Percentiles rank a stretch among this genome's conserved stretches.
These are phyloP conservation scores for Spathaspora girioi DNA, from an alignment of 805 yeast species.

Conservation along the genomic window DNA sequence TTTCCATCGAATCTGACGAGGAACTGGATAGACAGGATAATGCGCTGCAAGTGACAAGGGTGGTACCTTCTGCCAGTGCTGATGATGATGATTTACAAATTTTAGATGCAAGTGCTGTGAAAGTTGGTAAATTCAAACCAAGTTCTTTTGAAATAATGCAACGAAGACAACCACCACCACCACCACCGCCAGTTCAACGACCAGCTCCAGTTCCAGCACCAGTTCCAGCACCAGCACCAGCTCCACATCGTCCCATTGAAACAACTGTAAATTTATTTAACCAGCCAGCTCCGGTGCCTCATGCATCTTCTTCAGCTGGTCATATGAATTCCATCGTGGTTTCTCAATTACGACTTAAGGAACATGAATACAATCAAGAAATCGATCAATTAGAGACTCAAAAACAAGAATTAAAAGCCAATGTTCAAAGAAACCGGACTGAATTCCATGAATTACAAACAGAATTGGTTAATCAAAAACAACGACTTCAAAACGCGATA, in stretches of 20 bases:
- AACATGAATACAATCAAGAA: not conserved
- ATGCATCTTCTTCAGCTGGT: slow-evolving; percentile 7
- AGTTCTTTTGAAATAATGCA: slow-evolving; percentile 16
- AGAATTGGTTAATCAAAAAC: not conserved
- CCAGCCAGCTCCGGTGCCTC: slow-evolving; percentile 28
- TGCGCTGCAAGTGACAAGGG: too few species aligned
- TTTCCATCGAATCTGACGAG: slow-evolving; percentile 5
- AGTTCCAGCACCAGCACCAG: not conserved
- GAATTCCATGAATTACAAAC: not conserved
- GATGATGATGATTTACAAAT: slow-evolving; percentile 26
- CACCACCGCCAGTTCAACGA: not conserved
- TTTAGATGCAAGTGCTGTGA: slow-evolving; percentile 26
- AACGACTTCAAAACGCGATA: not conserved
- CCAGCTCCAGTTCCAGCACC: not conserved
- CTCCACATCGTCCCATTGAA: not conserved
- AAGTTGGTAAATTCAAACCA: slow-evolving; percentile 19
- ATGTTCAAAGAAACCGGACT: not conserved
- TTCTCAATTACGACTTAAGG: not conserved
- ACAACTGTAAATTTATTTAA: slow-evolving; percentile 8
- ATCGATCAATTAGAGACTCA: not conserved
- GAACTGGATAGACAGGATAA: not conserved
- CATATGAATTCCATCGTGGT: not conserved
- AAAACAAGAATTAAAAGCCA: not conserved
- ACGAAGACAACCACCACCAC: not conserved
- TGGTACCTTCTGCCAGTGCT: not conserved